Evolutionary conservation across 305 asterid genomes (phyloP).

Genomic region (Plantago lanceolata): DNA sequence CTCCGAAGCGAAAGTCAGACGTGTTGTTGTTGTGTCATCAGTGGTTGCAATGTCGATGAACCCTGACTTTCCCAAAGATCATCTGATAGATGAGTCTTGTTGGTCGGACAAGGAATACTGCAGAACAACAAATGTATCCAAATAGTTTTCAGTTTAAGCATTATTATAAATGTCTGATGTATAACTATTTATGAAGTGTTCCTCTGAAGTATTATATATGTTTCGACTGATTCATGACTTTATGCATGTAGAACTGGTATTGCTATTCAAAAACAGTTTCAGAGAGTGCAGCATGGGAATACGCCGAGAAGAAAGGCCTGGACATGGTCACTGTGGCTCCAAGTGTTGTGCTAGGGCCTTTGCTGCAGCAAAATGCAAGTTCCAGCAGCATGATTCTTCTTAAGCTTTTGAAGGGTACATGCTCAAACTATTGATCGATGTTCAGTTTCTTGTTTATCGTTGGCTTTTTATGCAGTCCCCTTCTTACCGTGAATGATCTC

Average conservation of each 20-base stretch:
- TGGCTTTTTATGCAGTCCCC: neutral
- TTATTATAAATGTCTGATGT: neutral
- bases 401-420: conserved; percentile 57
- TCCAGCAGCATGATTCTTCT: conserved; percentile 55
- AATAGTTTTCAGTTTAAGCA: neutral
- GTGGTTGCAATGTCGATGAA: conserved; percentile 41
- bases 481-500: neutral
- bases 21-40: conserved; percentile 66
- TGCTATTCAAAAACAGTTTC: conserved; percentile 63
- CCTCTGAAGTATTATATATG: neutral
- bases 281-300: conserved; percentile 58
- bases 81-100: conserved; percentile 53
- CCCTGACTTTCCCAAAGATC: conserved; percentile 57
- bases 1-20: conserved; percentile 50
- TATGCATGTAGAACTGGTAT: conserved; percentile 62
- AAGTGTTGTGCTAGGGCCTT: conserved; percentile 54
- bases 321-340: conserved; percentile 53
- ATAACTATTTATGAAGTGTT: neutral
- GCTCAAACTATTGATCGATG: neutral
- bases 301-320: conserved; percentile 49
- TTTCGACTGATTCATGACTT: conserved; percentile 2
- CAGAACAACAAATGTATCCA: conserved; percentile 50
- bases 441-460: neutral
- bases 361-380: conserved; percentile 51
- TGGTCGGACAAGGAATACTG: conserved; percentile 79